A percentile compares a stretch with the other conserved stretches of the same genome.
Conservation (phyloP, 177 flowering plant genomes). For the Tripterygium wilfordii region DNA sequence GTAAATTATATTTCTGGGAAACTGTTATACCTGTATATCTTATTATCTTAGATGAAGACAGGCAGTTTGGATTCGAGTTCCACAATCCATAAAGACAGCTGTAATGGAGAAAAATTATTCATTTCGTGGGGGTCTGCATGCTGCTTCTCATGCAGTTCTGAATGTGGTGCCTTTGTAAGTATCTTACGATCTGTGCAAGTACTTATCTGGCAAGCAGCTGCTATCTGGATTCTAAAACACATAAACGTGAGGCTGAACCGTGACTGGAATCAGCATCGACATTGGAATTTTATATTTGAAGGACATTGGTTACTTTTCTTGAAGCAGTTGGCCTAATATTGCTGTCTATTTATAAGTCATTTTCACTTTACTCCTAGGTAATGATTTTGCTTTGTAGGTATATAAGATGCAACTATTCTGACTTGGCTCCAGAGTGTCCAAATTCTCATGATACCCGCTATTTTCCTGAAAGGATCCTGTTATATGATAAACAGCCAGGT, state of each 20-base stretch:
- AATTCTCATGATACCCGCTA: slow-evolving; percentile 73
- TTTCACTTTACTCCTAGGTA: slow-evolving; percentile 5
- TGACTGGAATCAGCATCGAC: too few relatives aligned
- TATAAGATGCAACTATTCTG: slow-evolving; percentile 67
- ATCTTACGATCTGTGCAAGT: neutral
- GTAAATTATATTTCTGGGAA: too few relatives aligned
- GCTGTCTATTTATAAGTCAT: too few relatives aligned
- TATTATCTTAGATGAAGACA: too few relatives aligned
- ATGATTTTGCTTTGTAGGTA: slow-evolving; percentile 36
- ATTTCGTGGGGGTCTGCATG: slow-evolving; percentile 88
- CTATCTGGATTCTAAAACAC: neutral
- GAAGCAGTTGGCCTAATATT: neutral
- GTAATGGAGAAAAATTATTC: slow-evolving; percentile 36
- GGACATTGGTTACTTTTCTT: neutral
- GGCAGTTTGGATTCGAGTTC: slow-evolving; percentile 95
- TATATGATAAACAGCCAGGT: slow-evolving; percentile 94
- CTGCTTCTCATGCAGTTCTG: slow-evolving; percentile 85
- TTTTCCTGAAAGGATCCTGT: slow-evolving; percentile 70
- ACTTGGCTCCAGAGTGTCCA: slow-evolving; percentile 82
- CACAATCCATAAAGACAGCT: slow-evolving; percentile 51
- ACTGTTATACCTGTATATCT: too few relatives aligned
- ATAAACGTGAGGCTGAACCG: neutral
- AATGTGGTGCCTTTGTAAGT: slow-evolving; percentile 92
- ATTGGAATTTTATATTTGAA: neutral
- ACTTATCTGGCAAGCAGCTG: neutral